A percentile compares a stretch with the other conserved stretches of the same genome.
Conservation (phyloP, 495 filamentous ascomycete genomes). For the Aspergillus homomorphus region DNA sequence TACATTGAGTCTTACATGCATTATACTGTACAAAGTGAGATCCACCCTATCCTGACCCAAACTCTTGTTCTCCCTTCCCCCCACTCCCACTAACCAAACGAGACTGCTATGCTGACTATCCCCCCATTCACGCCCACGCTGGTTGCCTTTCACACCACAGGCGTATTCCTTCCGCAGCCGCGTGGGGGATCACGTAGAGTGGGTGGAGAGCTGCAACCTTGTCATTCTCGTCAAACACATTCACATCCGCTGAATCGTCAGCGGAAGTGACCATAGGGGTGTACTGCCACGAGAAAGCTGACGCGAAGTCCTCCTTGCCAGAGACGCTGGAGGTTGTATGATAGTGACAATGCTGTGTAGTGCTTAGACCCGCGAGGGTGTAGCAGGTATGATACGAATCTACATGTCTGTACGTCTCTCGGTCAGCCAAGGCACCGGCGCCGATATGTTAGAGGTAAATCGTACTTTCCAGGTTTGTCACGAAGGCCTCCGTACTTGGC, state of each 20-base stretch:
- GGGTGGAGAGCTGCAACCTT: slow-evolving; percentile 64
- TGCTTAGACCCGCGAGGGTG: slow-evolving; percentile 79
- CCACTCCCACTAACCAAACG: neutral
- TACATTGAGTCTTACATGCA: neutral
- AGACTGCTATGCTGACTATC: neutral
- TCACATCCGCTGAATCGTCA: slow-evolving; percentile 36
- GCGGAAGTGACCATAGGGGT: slow-evolving; percentile 46
- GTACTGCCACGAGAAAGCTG: slow-evolving; percentile 66
- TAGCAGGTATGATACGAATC: slow-evolving; percentile 95
- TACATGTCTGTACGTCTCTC: slow-evolving; percentile 50
- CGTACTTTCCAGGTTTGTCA: slow-evolving; percentile 91
- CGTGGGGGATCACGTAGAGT: slow-evolving; percentile 77
- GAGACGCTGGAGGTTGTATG: slow-evolving; percentile 46
- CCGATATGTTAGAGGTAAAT: slow-evolving; percentile 15
- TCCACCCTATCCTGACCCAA: neutral
- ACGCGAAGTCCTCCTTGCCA: slow-evolving; percentile 37
- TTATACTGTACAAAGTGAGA: slow-evolving; percentile 6
- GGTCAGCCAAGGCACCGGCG: neutral
- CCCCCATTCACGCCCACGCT: slow-evolving; percentile 11
- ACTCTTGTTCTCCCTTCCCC: neutral
- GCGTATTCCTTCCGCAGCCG: slow-evolving; percentile 60
- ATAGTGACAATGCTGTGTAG: slow-evolving; percentile 71
- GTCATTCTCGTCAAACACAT: slow-evolving; percentile 49
- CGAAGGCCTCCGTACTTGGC: slow-evolving; percentile 74
- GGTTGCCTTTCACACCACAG: slow-evolving; percentile 54